Evolutionary conservation across 2,329 filamentous ascomycete genomes (phyloP), one percentile per base, ranked within the genome.

Genomic region (Thelonectria discophora): DNA sequence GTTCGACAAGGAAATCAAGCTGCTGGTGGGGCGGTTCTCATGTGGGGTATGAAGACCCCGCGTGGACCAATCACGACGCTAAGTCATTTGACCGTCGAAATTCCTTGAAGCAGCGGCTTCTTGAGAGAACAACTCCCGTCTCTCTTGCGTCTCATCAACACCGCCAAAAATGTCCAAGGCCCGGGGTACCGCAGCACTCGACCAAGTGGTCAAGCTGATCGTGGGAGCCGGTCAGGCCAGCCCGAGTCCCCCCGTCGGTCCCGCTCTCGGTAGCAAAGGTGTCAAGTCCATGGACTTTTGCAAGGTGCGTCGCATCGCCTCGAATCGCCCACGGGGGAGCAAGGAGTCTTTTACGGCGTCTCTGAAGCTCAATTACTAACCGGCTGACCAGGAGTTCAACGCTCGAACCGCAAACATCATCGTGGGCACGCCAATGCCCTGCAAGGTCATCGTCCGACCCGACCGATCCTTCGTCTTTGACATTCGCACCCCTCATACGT

Each of bases 211-310:
- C 77, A 99, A 98, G 83, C 87, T 99, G 78, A 97, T 99, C 69
- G 95, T 99, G 64, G 95, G 94, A 72, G 95, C 95, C 59, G 95
- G 95, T 24, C 93, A 97, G 79, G 95, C 95, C 62, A 94, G 90
- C 73, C 95, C 95, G 30, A 96, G 93, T 80, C 95, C 95, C 34
- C 95, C 95, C 5, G 94, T 99, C 73, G 95, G 95, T 83, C 95
- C 95, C 60, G 95, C 95, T 55, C 86, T 99, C 68, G 95, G 95
- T 81, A 94, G 90, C 78, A 98, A 97, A 83, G 95, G 95, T 84
- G 91, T 99, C 65, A 99, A 99, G 84, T 96, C 92, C 60, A 99
- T 99, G 90, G 95, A 99, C 80, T 99, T 98, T 78, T 98, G 95
- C 88, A 98, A 98, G 86, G 94, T 97, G 63, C 63, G 77, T 48